Percentiles rank a stretch among this genome's conserved stretches.
These are phyloP conservation scores for Kitagawia praeruptora DNA, from an alignment of 129 eudicot genomes.

Conservation along the genomic window DNA sequence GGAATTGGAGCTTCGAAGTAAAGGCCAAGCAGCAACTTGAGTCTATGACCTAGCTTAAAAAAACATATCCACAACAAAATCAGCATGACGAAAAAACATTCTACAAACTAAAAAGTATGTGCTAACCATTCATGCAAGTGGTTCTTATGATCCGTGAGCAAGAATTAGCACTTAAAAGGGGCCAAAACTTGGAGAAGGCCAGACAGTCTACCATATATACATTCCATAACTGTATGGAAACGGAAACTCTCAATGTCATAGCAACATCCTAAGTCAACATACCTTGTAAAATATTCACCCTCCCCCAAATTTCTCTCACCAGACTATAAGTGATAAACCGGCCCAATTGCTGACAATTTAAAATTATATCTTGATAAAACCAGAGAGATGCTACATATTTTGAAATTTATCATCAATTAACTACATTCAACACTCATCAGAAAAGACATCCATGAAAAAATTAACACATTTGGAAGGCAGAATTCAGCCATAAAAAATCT, in stretches of 20 bases:
- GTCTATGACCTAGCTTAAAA: background rate
- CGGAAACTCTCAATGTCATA: background rate
- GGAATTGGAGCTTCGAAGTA: background rate
- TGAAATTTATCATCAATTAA: background rate
- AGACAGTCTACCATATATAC: background rate
- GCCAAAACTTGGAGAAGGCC: background rate
- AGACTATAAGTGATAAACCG: background rate
- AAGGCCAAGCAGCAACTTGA: background rate
- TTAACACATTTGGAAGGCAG: background rate
- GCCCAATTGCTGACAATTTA: background rate
- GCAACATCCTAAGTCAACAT: background rate
- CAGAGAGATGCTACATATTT: background rate
- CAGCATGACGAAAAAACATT: background rate
- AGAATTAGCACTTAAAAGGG: background rate
- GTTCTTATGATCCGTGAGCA: background rate
- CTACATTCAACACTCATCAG: background rate
- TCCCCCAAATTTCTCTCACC: background rate
- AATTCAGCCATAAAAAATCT: background rate
- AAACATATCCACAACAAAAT: background rate
- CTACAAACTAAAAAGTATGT: background rate
- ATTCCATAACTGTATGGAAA: background rate
- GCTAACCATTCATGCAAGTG: background rate
- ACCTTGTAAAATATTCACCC: background rate
- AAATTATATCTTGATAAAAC: background rate
- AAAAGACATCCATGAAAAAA: background rate